Evolutionary conservation across 306 rosid genomes (phyloP), one percentile per base, ranked within the genome.

Genomic region (Nissolia schottii): DNA sequence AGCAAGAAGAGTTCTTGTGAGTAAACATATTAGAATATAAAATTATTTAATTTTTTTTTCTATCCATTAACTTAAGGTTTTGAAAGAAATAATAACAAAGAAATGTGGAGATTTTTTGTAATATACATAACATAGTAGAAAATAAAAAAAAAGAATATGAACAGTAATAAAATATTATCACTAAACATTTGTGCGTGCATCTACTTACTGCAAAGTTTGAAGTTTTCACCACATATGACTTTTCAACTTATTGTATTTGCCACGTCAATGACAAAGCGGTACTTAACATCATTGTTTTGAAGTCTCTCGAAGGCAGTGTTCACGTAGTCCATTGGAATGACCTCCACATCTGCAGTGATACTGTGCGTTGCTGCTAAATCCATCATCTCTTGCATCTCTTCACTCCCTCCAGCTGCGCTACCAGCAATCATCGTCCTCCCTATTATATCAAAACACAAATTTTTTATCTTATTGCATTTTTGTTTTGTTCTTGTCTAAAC

Each of bases 341-440:
- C 71, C 46, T 80, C 80, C 18, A 72, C 57, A n/a, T 83, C 84
- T 7, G 79, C 77, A 0, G 65, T 75, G 34, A 83, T 79, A 19
- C 59, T 71, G 53, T 79, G 87, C 20, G 53, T 41, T 53, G 81
- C 69, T 11, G 81, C 81, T 15, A 83, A 83, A 28, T 79, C 68
- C 5, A 79, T 25, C 84, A 79, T 83, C 45, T 71, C 87, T 64
- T 83, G 87, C 2, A 4, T 71, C 40, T 72, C 79, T 43, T 73
- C 49, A 18, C 28, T 73, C 3, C 83, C 79, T 2, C 84, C 82
- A 6, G 2, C 59, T 5, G 9, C n/a, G 67, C 77, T 79, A 0
- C 87, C 84, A 13, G 56, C 87, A 9, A 83, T 61, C 25, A 61
- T 46, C 66, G 71, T 82, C 49, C 86, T 68, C 18, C 86, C 86